These are phyloP conservation scores for Tremellales sp. DNA, from an alignment of 1,284 basidiomycete genomes.

Conservation along the genomic window DNA sequence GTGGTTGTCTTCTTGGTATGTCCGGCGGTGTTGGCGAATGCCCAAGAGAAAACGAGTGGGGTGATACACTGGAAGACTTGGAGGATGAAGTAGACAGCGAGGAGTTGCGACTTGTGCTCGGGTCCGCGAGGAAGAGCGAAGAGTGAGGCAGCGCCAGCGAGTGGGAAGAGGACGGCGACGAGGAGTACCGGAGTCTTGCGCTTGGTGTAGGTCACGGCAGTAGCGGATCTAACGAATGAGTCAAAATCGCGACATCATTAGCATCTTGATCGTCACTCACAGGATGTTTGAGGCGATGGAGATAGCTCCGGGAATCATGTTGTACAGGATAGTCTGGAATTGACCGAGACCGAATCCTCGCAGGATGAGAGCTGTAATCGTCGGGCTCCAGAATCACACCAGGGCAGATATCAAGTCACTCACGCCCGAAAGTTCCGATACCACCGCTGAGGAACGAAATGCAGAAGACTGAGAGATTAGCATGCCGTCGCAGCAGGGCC, in stretches of 20 bases:
- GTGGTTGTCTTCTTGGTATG: constrained; percentile 34
- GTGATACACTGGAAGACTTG: constrained; percentile 29
- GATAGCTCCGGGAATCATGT: constrained; percentile 50
- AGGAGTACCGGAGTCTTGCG: constrained; percentile 54
- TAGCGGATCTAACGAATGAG: constrained; percentile 33
- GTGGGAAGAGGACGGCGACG: constrained; percentile 35
- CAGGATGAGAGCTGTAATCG: constrained; percentile 14
- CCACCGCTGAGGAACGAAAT: constrained; percentile 25
- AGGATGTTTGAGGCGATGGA: constrained; percentile 50
- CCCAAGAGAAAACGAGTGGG: constrained; percentile 32
- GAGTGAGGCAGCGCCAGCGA: constrained; percentile 32
- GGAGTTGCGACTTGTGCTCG: constrained; percentile 16
- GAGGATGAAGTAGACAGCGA: constrained; percentile 34
- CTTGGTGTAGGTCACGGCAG: constrained; percentile 47
- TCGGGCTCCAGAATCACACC: too few relatives aligned
- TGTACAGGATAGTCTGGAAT: constrained; percentile 47
- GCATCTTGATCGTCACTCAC: background rate
- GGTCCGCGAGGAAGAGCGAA: constrained; percentile 21
- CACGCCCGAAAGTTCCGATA: constrained; percentile 27
- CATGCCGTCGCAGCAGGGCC: background rate
- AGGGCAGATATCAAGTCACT: too few relatives aligned
- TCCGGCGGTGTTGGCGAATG: constrained; percentile 24
- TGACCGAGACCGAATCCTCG: constrained; percentile 36
- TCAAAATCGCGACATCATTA: background rate
- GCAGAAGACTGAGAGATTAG: constrained; percentile 9